A percentile compares a stretch with the other conserved stretches of the same genome.
Evolutionary conservation across 495 filamentous ascomycete species (phyloP).

Genomic region (Annulohypoxylon moriforme): DNA sequence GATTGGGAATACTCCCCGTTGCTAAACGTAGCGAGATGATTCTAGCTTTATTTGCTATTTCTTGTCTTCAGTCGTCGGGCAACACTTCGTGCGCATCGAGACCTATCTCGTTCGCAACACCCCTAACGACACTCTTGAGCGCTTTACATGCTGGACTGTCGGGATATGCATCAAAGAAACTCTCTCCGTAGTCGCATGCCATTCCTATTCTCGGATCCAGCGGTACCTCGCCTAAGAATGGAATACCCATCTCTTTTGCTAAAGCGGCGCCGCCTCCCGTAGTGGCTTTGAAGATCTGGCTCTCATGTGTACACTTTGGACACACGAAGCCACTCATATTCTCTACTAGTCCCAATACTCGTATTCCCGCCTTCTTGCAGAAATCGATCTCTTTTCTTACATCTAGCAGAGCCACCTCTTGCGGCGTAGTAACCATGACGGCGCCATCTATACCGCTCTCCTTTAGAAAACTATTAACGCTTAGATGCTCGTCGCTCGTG

Average conservation of each 20-base stretch:
- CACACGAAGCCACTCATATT: slow-evolving; percentile 99
- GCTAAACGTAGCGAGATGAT: slow-evolving; percentile 23
- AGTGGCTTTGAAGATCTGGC: slow-evolving; percentile 88
- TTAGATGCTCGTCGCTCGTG: slow-evolving; percentile 93
- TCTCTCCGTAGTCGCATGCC: slow-evolving; percentile 96
- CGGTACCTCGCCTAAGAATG: slow-evolving; percentile 91
- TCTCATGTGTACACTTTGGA: slow-evolving; percentile 82
- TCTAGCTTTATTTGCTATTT: slow-evolving; percentile 25
- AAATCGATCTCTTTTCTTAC: slow-evolving; percentile 98
- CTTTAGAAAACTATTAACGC: slow-evolving; percentile 87
- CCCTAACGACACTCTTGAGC: slow-evolving; percentile 78
- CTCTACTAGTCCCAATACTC: slow-evolving; percentile 88
- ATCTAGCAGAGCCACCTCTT: slow-evolving; percentile 92
- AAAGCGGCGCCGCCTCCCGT: slow-evolving; percentile 86
- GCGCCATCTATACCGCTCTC: slow-evolving; percentile 92
- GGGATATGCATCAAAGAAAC: slow-evolving; percentile 92
- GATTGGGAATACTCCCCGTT: background rate
- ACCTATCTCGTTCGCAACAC: slow-evolving; percentile 73
- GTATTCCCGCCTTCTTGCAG: slow-evolving; percentile 92
- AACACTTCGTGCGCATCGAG: slow-evolving; percentile 55
- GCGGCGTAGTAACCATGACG: slow-evolving; percentile 92
- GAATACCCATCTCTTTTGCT: slow-evolving; percentile 85
- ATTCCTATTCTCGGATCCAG: slow-evolving; percentile 94
- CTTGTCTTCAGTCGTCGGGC: slow-evolving; percentile 47
- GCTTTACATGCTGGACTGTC: slow-evolving; percentile 89